phyloP scores from a whole-genome alignment of 179 eudicot genomes.

The Drosera spatulata region DNA sequence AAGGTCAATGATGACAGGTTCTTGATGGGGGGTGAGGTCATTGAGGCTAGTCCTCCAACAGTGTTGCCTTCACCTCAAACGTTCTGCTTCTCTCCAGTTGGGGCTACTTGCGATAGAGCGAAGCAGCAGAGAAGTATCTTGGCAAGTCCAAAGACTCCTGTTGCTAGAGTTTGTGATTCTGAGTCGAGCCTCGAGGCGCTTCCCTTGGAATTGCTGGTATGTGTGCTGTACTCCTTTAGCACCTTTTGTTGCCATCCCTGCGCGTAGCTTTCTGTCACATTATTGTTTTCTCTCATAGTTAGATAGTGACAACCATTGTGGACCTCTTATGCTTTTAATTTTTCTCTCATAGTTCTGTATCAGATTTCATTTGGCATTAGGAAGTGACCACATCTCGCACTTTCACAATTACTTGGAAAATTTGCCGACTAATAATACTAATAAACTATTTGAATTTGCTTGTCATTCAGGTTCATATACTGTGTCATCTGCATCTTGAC shows the following conservation, averaged over 20 bases:
- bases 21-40: slow-evolving; percentile 13
- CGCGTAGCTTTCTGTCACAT: too few species aligned
- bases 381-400: too few species aligned
- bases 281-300: too few species aligned
- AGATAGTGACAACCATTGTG: too few species aligned
- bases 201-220: slow-evolving; percentile 87
- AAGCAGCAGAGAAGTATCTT: slow-evolving; percentile 23
- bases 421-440: too few species aligned
- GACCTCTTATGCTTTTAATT: too few species aligned
- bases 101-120: slow-evolving; percentile 22
- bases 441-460: neutral
- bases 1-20: slow-evolving; percentile 14
- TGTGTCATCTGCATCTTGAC: slow-evolving; percentile 94
- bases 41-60: slow-evolving; percentile 24
- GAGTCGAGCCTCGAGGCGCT: slow-evolving; percentile 88
- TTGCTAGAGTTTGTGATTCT: slow-evolving; percentile 22
- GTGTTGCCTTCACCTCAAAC: slow-evolving; percentile 37
- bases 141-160: slow-evolving; percentile 77
- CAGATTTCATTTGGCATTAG: too few species aligned
- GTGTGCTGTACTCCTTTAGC: neutral
- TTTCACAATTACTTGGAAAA: too few species aligned
- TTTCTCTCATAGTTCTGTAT: too few species aligned
- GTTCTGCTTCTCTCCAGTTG: slow-evolving; percentile 25
- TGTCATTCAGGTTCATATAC: slow-evolving; percentile 55
- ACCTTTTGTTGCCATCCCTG: too few species aligned